Conservation (phyloP, 2,329 filamentous ascomycete genomes). For the Aspergillus spinulosporus region DNA sequence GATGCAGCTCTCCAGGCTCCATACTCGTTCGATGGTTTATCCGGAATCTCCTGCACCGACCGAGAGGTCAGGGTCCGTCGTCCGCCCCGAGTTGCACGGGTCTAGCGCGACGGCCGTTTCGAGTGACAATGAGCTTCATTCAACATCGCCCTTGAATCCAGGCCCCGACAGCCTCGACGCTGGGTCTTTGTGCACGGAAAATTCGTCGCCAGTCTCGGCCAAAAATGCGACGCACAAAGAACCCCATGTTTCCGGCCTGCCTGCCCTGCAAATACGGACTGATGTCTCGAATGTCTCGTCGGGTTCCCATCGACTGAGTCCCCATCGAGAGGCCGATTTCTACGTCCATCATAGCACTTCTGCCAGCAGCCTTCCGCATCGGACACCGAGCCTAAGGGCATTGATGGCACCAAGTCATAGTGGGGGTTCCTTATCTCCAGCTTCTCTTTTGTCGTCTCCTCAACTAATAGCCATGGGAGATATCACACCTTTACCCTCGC, state of each 20-base stretch:
- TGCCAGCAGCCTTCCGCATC: conserved; percentile 44
- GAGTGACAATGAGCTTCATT: conserved; percentile 22
- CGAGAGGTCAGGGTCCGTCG: conserved; percentile 26
- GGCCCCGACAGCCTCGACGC: conserved; percentile 15
- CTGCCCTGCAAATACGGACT: conserved; percentile 39
- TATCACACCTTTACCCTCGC: conserved; percentile 76
- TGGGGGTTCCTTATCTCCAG: conserved; percentile 55
- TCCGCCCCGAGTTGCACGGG: conserved; percentile 24
- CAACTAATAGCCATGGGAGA: conserved; percentile 74
- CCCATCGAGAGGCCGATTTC: conserved; percentile 35
- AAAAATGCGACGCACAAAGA: conserved; percentile 15
- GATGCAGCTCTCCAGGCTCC: conserved; percentile 1
- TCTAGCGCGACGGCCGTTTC: conserved; percentile 20
- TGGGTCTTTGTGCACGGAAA: conserved; percentile 12
- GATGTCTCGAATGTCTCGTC: conserved; percentile 31
- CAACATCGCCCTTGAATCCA: conserved; percentile 17
- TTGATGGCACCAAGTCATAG: conserved; percentile 41
- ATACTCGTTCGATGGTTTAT: conserved; percentile 27
- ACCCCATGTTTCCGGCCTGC: conserved; percentile 18
- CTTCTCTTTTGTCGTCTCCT: conserved; percentile 70
- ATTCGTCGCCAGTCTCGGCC: conserved; percentile 11
- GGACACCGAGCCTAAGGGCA: conserved; percentile 48
- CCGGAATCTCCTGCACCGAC: conserved; percentile 25
- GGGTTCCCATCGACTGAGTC: conserved; percentile 28
- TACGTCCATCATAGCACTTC: conserved; percentile 45